Base-by-base conservation (phyloP, 768 basidiomycete genomes). In the Naganishia vishniacii region DNA sequence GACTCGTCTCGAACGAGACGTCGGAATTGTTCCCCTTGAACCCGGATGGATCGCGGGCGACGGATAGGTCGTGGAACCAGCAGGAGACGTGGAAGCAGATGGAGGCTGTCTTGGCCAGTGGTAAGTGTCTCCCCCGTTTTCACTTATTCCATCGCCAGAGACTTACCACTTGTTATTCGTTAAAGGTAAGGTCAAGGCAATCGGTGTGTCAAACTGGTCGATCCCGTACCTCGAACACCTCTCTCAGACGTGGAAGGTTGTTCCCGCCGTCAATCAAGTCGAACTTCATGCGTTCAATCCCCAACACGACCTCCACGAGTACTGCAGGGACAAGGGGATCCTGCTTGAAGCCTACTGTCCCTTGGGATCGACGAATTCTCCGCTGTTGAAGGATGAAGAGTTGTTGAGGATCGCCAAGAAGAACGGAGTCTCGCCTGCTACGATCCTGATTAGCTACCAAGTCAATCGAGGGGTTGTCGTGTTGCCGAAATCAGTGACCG, bases 161-260 rank as follows among this genome's bases (percentile, higher is more conserved):
- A n/a, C n/a, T n/a, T n/a, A n/a, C n/a, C n/a, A n/a, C n/a, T n/a
- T n/a, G n/a, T n/a, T n/a, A n/a, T n/a, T n/a, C n/a, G n/a, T n/a
- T 15, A 83, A 85, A 72, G 82, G 86, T 65, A 91, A 91, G 81
- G 87, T 88, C 71, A 85, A 82, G 70, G 87, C 88, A 1, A 91
- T 92, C 67, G 90, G 89, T 61, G 88, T 93, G 5, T 88, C 86
- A 70, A 92, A 92, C 83, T 87, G 48, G 73, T 85, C 84, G 8
- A 80, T 85, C 48, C 76, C 83, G 42, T 87, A 81, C 77, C 75
- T 92, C 61, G 78, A 88, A 73, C 85, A 81, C 12, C 82, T 92
- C 71, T 84, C 84, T 65, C 76, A 81, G 25, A 85, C 84, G 3
- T 88, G 88, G 28, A 85, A 84, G 12, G 85, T 88, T 59, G 82